Base-by-base conservation (phyloP, 768 basidiomycete species). In the Boletus reticulatus region DNA sequence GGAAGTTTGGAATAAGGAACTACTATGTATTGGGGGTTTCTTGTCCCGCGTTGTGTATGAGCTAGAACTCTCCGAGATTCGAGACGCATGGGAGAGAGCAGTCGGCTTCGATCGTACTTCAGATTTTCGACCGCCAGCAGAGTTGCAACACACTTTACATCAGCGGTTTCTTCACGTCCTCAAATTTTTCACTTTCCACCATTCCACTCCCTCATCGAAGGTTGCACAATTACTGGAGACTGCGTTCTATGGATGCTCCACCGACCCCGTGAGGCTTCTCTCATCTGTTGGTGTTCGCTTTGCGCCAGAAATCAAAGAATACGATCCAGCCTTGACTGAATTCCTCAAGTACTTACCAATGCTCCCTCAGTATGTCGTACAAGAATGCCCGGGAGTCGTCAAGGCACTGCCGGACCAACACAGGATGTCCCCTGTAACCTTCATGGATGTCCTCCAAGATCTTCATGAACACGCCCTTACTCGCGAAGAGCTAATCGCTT, bases 1-100 rank as follows among this genome's bases (percentile, higher is more conserved):
- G 32, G 4, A 17, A 89, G 88, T 85, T 7, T 95, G 93, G 94
- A 98, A 98, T 64, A 83, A 79, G 61, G 95, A 97, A 38, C 77
- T 97, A 4, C 76, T 98, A 96, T 62, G 4, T 36, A 12, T 36
- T 14, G 34, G 34, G 13, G 34, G 34, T 14, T 36, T 36, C 3
- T 36, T 36, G 14, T 36, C 34, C 13, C 34, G 34, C 34, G 11
- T 6, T 3, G 12, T 36, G 11, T 98, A 96, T 61, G 93, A 97
- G 62, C 72, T 84, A 27, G 93, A 97, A 71, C 73, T 97, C 58
- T 75, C 71, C 4, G 75, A 75, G 34, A 76, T 94, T 54, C 75
- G 78, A 46, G 65, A 14, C 1, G 24, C 12, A 6, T 59, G 60
- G 57, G 22, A 50, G 11, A 27, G 47, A 32, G 39, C 48, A 36